A percentile compares a stretch with the other conserved stretches of the same genome.
phyloP scores from a whole-genome alignment of 371 early-diverging fungal genomes.

The Syncephalastrum racemosum region DNA sequence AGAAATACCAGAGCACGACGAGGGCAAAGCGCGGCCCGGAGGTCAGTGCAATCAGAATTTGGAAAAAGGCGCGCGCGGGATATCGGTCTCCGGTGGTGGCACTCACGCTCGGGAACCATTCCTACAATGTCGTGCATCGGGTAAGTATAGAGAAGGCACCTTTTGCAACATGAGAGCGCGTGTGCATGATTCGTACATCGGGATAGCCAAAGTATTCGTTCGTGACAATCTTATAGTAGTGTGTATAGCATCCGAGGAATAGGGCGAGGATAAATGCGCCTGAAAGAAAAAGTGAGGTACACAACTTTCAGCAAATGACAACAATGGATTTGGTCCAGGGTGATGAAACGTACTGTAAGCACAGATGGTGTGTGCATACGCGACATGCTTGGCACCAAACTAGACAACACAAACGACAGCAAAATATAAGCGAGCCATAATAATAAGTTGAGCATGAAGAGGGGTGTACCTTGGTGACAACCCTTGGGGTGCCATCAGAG shows the following conservation, averaged over 20 bases:
- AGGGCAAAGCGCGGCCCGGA: constrained; percentile 71
- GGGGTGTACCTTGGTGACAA: no score
- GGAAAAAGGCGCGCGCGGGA: constrained; percentile 76
- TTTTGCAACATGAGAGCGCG: background rate
- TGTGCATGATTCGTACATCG: constrained; percentile 39
- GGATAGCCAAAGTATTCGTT: constrained; percentile 82
- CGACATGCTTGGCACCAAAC: constrained; percentile 62
- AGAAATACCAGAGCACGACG: constrained; percentile 65
- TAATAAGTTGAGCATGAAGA: no score
- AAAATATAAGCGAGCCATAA: background rate
- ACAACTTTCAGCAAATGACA: background rate
- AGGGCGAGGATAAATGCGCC: constrained; percentile 77
- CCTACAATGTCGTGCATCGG: constrained; percentile 35
- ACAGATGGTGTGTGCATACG: constrained; percentile 64
- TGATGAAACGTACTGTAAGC: constrained; percentile 55
- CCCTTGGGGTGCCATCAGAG: no score
- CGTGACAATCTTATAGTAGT: constrained; percentile 78
- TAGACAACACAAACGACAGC: constrained; percentile 15
- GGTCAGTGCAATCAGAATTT: constrained; percentile 76
- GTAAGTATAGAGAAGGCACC: background rate
- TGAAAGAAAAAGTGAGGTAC: constrained; percentile 7
- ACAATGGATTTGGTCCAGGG: background rate
- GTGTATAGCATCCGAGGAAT: constrained; percentile 65
- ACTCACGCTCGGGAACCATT: constrained; percentile 86
- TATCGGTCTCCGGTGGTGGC: constrained; percentile 83